Percentiles rank a stretch among this genome's conserved stretches.
These are phyloP conservation scores for Xylariaceae sp. DNA, from an alignment of 2,329 filamentous ascomycete species.

Conservation along the genomic window DNA sequence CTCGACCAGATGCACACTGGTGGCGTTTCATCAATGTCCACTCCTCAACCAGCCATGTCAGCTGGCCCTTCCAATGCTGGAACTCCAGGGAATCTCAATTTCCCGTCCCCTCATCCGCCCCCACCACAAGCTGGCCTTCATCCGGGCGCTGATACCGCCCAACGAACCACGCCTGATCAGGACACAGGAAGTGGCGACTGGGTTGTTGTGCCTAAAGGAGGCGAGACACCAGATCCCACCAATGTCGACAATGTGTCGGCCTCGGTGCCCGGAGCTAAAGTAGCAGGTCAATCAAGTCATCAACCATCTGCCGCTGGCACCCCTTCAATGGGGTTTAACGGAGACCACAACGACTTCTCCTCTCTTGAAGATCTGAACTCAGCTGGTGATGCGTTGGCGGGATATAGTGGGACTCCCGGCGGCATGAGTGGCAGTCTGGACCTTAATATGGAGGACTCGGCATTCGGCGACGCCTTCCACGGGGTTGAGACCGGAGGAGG, in stretches of 20 bases:
- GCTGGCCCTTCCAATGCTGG: conserved; percentile 52
- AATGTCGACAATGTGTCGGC: conserved; percentile 18
- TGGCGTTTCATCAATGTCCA: conserved; percentile 56
- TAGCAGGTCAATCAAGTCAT: conserved; percentile 30
- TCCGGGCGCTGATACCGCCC: conserved; percentile 48
- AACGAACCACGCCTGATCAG: conserved; percentile 45
- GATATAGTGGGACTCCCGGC: conserved; percentile 55
- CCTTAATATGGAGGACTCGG: conserved; percentile 66
- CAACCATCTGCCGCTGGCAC: conserved; percentile 42
- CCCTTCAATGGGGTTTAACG: conserved; percentile 42
- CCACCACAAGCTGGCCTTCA: conserved; percentile 34
- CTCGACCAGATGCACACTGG: conserved; percentile 66
- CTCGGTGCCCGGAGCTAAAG: conserved; percentile 24
- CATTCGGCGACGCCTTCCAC: conserved; percentile 81
- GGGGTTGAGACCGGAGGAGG: conserved; percentile 44
- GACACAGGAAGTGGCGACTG: conserved; percentile 61
- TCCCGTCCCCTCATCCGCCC: conserved; percentile 42
- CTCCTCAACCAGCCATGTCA: conserved; percentile 58
- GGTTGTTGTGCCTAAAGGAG: conserved; percentile 69
- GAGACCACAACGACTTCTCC: conserved; percentile 59
- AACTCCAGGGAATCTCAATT: conserved; percentile 50
- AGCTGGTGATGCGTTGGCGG: conserved; percentile 66
- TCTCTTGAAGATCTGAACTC: conserved; percentile 64
- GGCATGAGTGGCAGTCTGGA: conserved; percentile 54
- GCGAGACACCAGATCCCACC: conserved; percentile 39